Evolutionary conservation across 106 monocot species (phyloP).

Genomic region (Dioscorea dumetorum): DNA sequence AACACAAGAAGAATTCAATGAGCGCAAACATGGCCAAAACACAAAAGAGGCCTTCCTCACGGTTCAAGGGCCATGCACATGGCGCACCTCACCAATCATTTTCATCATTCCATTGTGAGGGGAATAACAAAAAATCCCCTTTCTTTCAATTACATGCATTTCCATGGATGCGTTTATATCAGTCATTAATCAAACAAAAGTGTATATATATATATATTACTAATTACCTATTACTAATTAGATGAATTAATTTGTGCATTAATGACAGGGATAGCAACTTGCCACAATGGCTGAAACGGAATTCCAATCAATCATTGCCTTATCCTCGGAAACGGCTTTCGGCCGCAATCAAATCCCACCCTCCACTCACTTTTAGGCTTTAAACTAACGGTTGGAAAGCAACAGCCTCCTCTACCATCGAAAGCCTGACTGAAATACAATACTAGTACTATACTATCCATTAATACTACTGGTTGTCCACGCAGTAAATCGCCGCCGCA

Average conservation of each 20-base stretch:
- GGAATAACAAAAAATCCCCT: too few relatives aligned
- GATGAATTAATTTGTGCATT: background rate
- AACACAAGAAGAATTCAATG: too few relatives aligned
- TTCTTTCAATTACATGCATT: too few relatives aligned
- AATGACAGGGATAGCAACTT: background rate
- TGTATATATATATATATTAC: too few relatives aligned
- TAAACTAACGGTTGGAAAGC: background rate
- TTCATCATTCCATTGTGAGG: too few relatives aligned
- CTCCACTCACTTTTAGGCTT: background rate
- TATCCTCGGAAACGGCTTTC: background rate
- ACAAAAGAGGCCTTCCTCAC: too few relatives aligned
- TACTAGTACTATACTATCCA: background rate
- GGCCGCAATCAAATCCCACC: background rate
- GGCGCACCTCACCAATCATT: too few relatives aligned
- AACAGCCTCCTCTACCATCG: background rate
- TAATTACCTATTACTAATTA: background rate
- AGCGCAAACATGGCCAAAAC: too few relatives aligned
- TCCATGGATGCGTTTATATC: too few relatives aligned
- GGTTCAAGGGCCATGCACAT: too few relatives aligned
- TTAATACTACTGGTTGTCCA: background rate
- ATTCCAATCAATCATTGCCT: background rate
- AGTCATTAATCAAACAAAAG: too few relatives aligned
- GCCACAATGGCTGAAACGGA: background rate
- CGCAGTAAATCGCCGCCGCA: background rate
- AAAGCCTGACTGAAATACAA: background rate